phyloP scores from a whole-genome alignment of 805 yeast genomes.

The Candida sithepensis region DNA sequence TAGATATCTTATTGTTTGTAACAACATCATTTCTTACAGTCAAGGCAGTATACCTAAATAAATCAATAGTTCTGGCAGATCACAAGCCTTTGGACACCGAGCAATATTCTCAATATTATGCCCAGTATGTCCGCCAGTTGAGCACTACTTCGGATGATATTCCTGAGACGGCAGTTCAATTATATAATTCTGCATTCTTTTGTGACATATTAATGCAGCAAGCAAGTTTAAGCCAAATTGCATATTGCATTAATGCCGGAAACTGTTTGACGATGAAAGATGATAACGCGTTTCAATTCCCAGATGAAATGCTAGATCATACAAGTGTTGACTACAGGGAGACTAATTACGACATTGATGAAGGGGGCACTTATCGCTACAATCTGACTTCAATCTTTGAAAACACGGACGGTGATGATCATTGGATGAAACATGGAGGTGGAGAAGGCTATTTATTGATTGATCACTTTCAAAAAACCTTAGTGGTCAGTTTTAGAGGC shows the following conservation, averaged over 20 bases:
- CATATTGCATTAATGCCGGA: conserved; percentile 20
- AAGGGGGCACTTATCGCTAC: conserved; percentile 6
- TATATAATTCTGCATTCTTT: background rate
- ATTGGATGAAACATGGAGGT: conserved; percentile 16
- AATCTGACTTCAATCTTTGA: conserved; percentile 11
- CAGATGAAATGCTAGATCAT: conserved; percentile 6
- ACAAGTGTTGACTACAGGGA: conserved; percentile 12
- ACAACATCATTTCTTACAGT: no score
- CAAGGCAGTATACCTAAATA: no score
- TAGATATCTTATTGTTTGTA: no score
- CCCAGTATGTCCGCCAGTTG: background rate
- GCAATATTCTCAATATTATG: background rate
- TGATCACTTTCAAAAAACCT: conserved; percentile 11
- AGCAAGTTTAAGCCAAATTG: conserved; percentile 13
- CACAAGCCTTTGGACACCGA: no score
- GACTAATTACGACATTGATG: background rate
- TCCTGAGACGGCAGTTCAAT: background rate
- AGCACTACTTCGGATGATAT: background rate
- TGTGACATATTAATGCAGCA: background rate
- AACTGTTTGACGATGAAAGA: conserved; percentile 5
- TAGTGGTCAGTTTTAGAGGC: conserved; percentile 18
- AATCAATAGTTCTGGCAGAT: no score
- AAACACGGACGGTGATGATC: conserved; percentile 3
- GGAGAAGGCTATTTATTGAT: conserved; percentile 20
- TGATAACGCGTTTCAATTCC: conserved; percentile 11